These are phyloP conservation scores for Aspergillus leporis DNA, from an alignment of 495 filamentous ascomycete species.

Conservation along the genomic window DNA sequence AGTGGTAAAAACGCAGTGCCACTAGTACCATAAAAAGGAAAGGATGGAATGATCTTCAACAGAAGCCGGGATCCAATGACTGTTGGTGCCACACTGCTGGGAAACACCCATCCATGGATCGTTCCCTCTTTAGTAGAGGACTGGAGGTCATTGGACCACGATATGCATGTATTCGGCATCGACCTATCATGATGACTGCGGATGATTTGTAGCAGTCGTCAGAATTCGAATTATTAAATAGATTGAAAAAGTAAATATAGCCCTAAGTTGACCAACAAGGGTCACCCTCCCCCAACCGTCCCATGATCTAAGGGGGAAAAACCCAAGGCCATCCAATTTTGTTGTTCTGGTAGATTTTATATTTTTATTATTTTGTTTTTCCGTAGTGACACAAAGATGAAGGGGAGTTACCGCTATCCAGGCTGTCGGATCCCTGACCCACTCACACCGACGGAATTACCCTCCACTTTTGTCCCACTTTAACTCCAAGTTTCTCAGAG, in stretches of 20 bases:
- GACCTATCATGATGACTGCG: background rate
- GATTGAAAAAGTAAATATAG: slow-evolving; percentile 1
- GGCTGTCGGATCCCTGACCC: slow-evolving; percentile 26
- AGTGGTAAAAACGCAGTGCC: background rate
- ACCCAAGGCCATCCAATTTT: background rate
- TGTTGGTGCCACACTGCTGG: slow-evolving; percentile 28
- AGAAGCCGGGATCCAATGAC: slow-evolving; percentile 24
- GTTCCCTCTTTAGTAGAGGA: slow-evolving; percentile 21
- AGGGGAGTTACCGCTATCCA: slow-evolving; percentile 25
- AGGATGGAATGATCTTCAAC: slow-evolving; percentile 21
- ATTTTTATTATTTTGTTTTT: background rate
- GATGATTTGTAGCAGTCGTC: background rate
- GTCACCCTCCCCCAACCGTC: background rate
- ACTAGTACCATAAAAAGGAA: slow-evolving; percentile 2
- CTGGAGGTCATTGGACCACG: slow-evolving; percentile 10
- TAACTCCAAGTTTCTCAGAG: slow-evolving; percentile 8
- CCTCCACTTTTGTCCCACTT: slow-evolving; percentile 20
- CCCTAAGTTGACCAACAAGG: background rate
- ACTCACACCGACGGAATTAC: slow-evolving; percentile 18
- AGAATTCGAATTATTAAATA: background rate
- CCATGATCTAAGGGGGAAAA: background rate
- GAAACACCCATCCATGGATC: slow-evolving; percentile 23
- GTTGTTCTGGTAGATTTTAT: background rate
- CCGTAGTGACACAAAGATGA: slow-evolving; percentile 14
- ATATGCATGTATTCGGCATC: slow-evolving; percentile 12